Evolutionary conservation across 2,329 filamentous ascomycete genomes (phyloP).

Genomic region (Diaporthe australafricana): DNA sequence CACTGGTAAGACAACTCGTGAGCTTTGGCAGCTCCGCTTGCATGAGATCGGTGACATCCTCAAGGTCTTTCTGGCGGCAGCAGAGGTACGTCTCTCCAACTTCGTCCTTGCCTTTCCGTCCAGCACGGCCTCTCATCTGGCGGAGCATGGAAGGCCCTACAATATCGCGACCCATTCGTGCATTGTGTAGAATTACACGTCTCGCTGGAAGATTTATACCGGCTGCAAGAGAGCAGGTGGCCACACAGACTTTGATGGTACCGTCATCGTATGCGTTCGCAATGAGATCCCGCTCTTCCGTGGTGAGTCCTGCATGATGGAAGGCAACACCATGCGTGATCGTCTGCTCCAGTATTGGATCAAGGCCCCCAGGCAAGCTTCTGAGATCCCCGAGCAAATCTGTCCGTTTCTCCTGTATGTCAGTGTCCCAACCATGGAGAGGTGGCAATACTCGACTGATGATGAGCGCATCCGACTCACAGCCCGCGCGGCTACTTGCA

Average conservation of each 20-base stretch:
- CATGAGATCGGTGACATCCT: conserved; percentile 77
- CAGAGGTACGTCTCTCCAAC: conserved; percentile 83
- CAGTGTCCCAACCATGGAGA: conserved; percentile 56
- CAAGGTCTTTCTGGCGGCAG: conserved; percentile 75
- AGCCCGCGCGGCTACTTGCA: conserved; percentile 75
- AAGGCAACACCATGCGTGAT: conserved; percentile 77
- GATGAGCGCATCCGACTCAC: conserved; percentile 75
- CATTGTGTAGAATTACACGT: conserved; percentile 80
- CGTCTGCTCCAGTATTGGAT: conserved; percentile 73
- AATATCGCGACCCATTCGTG: conserved; percentile 80
- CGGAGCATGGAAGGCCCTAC: conserved; percentile 84
- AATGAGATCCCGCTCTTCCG: conserved; percentile 79
- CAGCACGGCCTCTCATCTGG: conserved; percentile 84
- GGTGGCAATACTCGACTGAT: conserved; percentile 75
- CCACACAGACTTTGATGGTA: conserved; percentile 76
- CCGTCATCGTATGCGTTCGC: conserved; percentile 78
- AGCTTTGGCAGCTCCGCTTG: conserved; percentile 78
- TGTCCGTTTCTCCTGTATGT: conserved; percentile 66
- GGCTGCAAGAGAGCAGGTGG: conserved; percentile 83
- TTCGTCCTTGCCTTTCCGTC: conserved; percentile 82
- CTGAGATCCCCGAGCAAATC: conserved; percentile 76
- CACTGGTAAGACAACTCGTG: conserved; percentile 74
- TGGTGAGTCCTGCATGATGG: conserved; percentile 79
- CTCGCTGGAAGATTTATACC: conserved; percentile 83
- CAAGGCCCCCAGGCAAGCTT: conserved; percentile 74